These are phyloP conservation scores for Nitzschia putrida DNA, from an alignment of 108 stramenopile genomes.

Conservation along the genomic window DNA sequence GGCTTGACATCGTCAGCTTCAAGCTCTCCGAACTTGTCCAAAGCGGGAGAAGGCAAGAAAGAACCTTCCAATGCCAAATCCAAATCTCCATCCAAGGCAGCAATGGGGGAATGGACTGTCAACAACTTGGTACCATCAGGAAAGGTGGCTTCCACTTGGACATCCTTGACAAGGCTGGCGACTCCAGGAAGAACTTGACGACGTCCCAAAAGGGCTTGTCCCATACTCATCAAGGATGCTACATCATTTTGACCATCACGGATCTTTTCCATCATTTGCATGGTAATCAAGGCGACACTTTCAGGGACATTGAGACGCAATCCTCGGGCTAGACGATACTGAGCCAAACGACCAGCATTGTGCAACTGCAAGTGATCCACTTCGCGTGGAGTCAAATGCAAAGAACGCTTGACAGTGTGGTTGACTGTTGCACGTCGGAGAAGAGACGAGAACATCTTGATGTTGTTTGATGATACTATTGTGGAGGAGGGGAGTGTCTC, in stretches of 20 bases:
- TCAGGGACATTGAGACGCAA: constrained; percentile 89
- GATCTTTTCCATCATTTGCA: constrained; percentile 92
- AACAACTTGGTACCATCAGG: constrained; percentile 98
- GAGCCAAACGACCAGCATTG: constrained; percentile 87
- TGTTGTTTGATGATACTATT: too few relatives aligned
- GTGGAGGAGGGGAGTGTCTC: too few relatives aligned
- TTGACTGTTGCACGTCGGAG: neutral
- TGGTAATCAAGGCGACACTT: constrained; percentile 84
- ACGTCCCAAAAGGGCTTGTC: constrained; percentile 79
- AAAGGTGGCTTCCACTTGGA: constrained; percentile 98
- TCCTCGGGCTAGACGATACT: constrained; percentile 92
- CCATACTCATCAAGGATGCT: constrained; percentile 87
- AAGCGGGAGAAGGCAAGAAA: constrained; percentile 83
- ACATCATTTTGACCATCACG: constrained; percentile 86
- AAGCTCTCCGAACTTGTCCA: constrained; percentile 56
- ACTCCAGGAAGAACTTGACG: constrained; percentile 90
- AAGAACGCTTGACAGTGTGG: constrained; percentile 9
- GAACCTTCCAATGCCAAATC: constrained; percentile 86
- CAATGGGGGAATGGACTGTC: constrained; percentile 91
- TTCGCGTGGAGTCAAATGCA: constrained; percentile 82
- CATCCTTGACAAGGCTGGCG: constrained; percentile 75
- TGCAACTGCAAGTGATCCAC: constrained; percentile 85
- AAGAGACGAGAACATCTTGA: too few relatives aligned
- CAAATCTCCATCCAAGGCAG: constrained; percentile 78
- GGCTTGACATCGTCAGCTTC: constrained; percentile 31